A percentile compares a stretch with the other conserved stretches of the same genome.
Conservation (phyloP, 805 yeast species). For the Saturnispora sekii region DNA sequence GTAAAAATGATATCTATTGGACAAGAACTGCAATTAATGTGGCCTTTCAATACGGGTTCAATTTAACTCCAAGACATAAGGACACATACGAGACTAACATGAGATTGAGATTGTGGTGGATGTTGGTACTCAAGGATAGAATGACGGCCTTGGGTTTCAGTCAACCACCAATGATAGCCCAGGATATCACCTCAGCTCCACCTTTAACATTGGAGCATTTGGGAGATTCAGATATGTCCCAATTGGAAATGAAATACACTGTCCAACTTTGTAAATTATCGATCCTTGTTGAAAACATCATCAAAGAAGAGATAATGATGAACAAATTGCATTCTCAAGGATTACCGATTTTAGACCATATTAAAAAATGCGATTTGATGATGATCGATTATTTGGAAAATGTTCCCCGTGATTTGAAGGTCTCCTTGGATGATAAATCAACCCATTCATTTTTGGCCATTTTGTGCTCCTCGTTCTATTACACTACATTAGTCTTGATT, state of each 20-base stretch:
- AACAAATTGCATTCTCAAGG: constrained; percentile 47
- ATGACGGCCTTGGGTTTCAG: constrained; percentile 65
- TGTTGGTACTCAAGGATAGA: constrained; percentile 60
- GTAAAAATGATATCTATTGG: constrained; percentile 69
- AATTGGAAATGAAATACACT: constrained; percentile 44
- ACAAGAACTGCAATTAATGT: constrained; percentile 57
- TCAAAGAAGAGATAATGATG: constrained; percentile 61
- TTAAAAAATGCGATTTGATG: constrained; percentile 59
- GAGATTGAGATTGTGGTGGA: constrained; percentile 50
- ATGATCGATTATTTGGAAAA: constrained; percentile 70
- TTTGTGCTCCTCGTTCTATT: constrained; percentile 57
- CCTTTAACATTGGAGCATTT: constrained; percentile 62
- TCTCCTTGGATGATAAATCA: constrained; percentile 44
- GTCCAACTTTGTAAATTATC: constrained; percentile 57
- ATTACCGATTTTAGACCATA: constrained; percentile 30
- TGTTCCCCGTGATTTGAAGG: constrained; percentile 53
- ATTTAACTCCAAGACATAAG: constrained; percentile 31
- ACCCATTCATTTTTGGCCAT: constrained; percentile 50
- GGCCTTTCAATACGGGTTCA: constrained; percentile 72
- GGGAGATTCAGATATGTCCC: constrained; percentile 40
- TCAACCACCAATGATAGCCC: constrained; percentile 56
- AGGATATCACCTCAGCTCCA: constrained; percentile 70
- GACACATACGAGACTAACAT: constrained; percentile 18
- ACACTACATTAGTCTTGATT: constrained; percentile 58
- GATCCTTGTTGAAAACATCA: constrained; percentile 60